A percentile compares a stretch with the other conserved stretches of the same genome.
These are phyloP conservation scores for Hymenochaete sp. DNA, from an alignment of 1,284 basidiomycete species.

Conservation along the genomic window DNA sequence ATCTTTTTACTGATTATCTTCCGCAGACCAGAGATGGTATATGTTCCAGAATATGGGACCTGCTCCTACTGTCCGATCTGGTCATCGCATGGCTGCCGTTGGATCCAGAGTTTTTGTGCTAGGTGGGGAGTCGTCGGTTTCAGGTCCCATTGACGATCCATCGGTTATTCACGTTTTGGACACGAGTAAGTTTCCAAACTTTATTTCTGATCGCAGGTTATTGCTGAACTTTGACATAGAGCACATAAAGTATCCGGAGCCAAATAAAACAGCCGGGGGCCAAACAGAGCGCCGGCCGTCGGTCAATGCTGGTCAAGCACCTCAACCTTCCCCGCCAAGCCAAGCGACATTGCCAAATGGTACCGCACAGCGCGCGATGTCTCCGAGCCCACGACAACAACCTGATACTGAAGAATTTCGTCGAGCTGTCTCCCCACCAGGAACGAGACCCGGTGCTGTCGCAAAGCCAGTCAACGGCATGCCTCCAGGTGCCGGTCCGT, in stretches of 20 bases:
- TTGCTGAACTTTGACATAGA: constrained; percentile 34
- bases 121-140: constrained; percentile 86
- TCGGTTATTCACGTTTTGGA: constrained; percentile 83
- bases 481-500: constrained; percentile 21
- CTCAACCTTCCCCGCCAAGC: constrained; percentile 18
- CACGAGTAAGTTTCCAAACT: constrained; percentile 57
- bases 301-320: constrained; percentile 24
- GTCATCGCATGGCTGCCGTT: constrained; percentile 91
- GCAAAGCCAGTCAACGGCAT: constrained; percentile 39
- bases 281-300: constrained; percentile 33
- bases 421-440: constrained; percentile 56
- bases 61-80: constrained; percentile 82
- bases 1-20: neutral
- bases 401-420: constrained; percentile 48
- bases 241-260: constrained; percentile 91
- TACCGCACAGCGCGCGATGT: constrained; percentile 38
- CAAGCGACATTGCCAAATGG: constrained; percentile 27
- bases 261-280: constrained; percentile 39
- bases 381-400: constrained; percentile 38
- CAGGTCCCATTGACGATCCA: constrained; percentile 72
- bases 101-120: constrained; percentile 87
- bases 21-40: constrained; percentile 77
- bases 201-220: constrained; percentile 12
- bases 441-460: constrained; percentile 29
- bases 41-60: constrained; percentile 99